These are phyloP conservation scores for Pythium vanterpoolii DNA, from an alignment of 352 stramenopile genomes.

Conservation along the genomic window DNA sequence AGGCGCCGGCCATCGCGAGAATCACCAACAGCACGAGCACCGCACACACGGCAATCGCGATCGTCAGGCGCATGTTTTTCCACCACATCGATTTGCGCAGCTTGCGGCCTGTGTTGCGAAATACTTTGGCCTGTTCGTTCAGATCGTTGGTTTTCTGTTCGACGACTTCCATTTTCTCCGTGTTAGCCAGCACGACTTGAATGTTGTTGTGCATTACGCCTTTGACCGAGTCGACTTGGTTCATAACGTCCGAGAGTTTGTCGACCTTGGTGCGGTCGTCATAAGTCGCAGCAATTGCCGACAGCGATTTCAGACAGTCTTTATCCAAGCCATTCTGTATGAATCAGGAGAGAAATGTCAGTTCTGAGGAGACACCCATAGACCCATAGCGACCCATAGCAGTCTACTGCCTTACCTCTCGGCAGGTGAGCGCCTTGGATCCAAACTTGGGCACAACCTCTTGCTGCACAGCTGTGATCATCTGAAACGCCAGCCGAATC, in stretches of 20 bases:
- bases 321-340: conserved; percentile 68
- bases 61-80: conserved; percentile 82
- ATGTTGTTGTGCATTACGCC: conserved; percentile 88
- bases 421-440: conserved; percentile 69
- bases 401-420: conserved; percentile 62
- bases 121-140: conserved; percentile 85
- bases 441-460: conserved; percentile 76
- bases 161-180: conserved; percentile 86
- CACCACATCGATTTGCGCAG: conserved; percentile 81
- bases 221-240: conserved; percentile 79
- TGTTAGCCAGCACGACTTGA: conserved; percentile 82
- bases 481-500: conserved; percentile 78
- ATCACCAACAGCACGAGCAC: conserved; percentile 77
- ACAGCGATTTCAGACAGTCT: conserved; percentile 64
- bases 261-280: conserved; percentile 87
- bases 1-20: conserved; percentile 66
- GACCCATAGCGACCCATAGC: too few relatives aligned
- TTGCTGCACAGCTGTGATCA: conserved; percentile 73
- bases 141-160: conserved; percentile 87
- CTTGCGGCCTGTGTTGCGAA: conserved; percentile 79
- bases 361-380: not conserved
- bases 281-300: conserved; percentile 62
- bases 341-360: not conserved
- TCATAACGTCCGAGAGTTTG: conserved; percentile 83
- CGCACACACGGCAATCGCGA: conserved; percentile 53